Percentiles rank a stretch among this genome's conserved stretches.
These are phyloP conservation scores for Globisporangium sylvaticum DNA, from an alignment of 352 stramenopile genomes.

Conservation along the genomic window DNA sequence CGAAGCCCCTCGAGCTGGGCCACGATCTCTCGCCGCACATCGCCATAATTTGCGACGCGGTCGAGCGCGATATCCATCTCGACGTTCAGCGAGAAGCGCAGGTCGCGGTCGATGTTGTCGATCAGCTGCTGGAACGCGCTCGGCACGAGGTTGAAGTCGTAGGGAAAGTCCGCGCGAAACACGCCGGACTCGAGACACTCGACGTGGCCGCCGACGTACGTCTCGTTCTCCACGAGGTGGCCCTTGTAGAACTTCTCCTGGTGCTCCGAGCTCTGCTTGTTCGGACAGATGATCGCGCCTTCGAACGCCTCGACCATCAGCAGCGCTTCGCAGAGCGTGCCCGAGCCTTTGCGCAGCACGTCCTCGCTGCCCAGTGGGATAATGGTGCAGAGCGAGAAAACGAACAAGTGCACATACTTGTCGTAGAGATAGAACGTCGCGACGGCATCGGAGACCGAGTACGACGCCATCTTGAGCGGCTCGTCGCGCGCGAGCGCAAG, in stretches of 20 bases:
- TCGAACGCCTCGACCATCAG: conserved; percentile 98
- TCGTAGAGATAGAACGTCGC: conserved; percentile 99
- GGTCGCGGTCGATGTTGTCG: conserved; percentile 95
- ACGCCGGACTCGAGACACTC: conserved; percentile 98
- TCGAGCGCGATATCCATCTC: conserved; percentile 87
- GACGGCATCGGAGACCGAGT: conserved; percentile 99
- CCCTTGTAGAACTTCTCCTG: conserved; percentile 87
- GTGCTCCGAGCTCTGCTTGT: conserved; percentile 93
- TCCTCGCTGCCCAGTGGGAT: conserved; percentile 98
- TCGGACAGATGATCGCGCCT: conserved; percentile 97
- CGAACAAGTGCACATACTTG: conserved; percentile 99
- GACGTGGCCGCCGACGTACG: conserved; percentile 99
- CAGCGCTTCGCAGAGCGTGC: conserved; percentile 98
- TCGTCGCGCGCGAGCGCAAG: conserved; percentile 91
- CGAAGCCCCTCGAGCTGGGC: conserved; percentile 91
- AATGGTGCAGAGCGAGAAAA: conserved; percentile 99
- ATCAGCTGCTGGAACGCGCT: conserved; percentile 94
- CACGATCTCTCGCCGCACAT: conserved; percentile 90
- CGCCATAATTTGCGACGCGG: conserved; percentile 88
- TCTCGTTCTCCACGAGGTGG: conserved; percentile 97
- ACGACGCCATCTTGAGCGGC: conserved; percentile 97
- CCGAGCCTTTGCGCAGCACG: conserved; percentile 94
- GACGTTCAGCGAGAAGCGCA: conserved; percentile 96
- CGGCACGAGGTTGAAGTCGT: conserved; percentile 95
- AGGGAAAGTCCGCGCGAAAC: conserved; percentile 97